Percentiles rank a stretch among this genome's conserved stretches.
Evolutionary conservation across 2,329 filamentous ascomycete species (phyloP).

Genomic region (Cladobotryum mycophilum): DNA sequence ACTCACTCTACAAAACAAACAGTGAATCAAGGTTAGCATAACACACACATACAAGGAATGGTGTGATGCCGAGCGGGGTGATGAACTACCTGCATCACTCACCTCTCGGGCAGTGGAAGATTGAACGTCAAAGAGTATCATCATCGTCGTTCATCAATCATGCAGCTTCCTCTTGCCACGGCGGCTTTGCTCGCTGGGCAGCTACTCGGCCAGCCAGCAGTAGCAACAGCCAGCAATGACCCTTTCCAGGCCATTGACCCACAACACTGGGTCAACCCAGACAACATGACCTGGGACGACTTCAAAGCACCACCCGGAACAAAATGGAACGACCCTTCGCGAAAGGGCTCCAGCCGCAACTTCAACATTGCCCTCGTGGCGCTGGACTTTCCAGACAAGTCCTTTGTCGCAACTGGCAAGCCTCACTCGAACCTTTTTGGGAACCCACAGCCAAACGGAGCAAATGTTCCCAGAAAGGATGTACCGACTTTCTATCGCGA

Average conservation of each 20-base stretch:
- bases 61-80: too few species aligned
- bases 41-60: too few species aligned
- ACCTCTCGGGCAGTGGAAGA: too few species aligned
- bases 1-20: too few species aligned
- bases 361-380: constrained; percentile 51
- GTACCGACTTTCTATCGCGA: constrained; percentile 46
- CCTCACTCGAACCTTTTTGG: constrained; percentile 42
- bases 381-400: constrained; percentile 44
- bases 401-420: constrained; percentile 42
- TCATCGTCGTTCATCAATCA: not conserved
- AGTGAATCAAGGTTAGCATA: too few species aligned
- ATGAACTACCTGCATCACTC: too few species aligned
- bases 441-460: constrained; percentile 40
- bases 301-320: constrained; percentile 41
- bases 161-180: not conserved
- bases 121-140: not conserved
- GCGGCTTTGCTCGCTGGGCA: not conserved
- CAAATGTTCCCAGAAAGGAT: constrained; percentile 36
- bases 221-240: constrained; percentile 16
- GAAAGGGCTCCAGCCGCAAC: constrained; percentile 41
- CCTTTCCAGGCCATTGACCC: constrained; percentile 45
- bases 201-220: not conserved
- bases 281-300: constrained; percentile 48
- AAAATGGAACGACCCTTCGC: constrained; percentile 39
- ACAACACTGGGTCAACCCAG: constrained; percentile 47